These are phyloP conservation scores for Stevia rebaudiana DNA, from an alignment of 140 eudicot genomes.

Conservation along the genomic window DNA sequence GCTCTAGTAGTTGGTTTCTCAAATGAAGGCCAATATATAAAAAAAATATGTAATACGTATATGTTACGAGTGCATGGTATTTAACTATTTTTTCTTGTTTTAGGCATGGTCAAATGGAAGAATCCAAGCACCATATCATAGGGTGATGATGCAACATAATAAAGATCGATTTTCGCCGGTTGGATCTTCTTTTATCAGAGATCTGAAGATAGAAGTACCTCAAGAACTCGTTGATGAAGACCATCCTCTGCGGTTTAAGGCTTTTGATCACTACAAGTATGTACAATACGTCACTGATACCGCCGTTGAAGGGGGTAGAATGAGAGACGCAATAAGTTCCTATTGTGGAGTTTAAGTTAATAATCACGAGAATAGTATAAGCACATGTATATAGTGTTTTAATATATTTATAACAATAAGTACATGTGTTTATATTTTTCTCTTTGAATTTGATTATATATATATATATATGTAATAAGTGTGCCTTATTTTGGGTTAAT, in stretches of 20 bases:
- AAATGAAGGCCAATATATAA: no score
- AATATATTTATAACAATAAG: no score
- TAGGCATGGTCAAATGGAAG: conserved; percentile 45
- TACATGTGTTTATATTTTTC: no score
- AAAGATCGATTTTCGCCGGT: conserved; percentile 29
- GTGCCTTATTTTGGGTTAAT: no score
- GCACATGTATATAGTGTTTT: no score
- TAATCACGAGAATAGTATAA: no score
- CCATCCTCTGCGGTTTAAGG: conserved; percentile 23
- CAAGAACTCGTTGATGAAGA: conserved; percentile 27
- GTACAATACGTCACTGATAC: conserved; percentile 21
- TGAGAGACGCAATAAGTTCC: conserved; percentile 28
- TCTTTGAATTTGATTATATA: no score
- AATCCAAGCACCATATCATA: conserved; percentile 25
- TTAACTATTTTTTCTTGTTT: no score
- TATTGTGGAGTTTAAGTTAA: conserved; percentile 41
- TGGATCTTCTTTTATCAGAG: conserved; percentile 21
- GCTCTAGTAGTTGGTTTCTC: no score
- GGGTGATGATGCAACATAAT: conserved; percentile 29
- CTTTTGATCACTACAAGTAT: conserved; percentile 38
- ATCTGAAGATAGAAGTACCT: conserved; percentile 23
- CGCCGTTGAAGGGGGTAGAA: conserved; percentile 32
- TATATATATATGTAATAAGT: no score
- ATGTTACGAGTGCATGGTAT: no score
- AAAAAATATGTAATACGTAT: no score